Evolutionary conservation across 768 basidiomycete genomes (phyloP).

Genomic region (Wakefieldia striispora): DNA sequence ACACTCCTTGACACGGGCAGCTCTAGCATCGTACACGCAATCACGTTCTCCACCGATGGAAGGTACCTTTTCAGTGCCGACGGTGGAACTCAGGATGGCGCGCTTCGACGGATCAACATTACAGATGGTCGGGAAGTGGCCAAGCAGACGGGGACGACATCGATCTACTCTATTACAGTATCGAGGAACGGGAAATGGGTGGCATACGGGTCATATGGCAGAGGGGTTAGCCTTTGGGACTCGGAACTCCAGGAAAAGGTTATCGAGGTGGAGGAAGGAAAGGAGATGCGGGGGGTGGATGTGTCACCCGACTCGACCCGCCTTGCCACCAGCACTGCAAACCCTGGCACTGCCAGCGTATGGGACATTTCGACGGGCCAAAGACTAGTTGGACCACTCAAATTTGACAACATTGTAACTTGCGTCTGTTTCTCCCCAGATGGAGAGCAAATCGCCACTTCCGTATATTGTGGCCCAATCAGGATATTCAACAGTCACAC

Average conservation of each 20-base stretch:
- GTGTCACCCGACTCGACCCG: background rate
- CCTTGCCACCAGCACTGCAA: background rate
- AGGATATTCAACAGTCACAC: background rate
- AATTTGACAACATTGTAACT: background rate
- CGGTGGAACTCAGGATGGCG: too few relatives aligned
- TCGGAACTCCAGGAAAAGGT: background rate
- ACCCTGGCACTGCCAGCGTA: background rate
- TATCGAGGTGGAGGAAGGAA: background rate
- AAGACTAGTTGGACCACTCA: constrained; percentile 1
- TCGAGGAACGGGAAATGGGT: background rate
- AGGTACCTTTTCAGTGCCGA: too few relatives aligned
- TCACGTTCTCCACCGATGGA: too few relatives aligned
- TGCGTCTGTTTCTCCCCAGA: constrained; percentile 1
- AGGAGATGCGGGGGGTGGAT: too few relatives aligned
- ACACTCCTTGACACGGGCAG: too few relatives aligned
- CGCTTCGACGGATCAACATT: too few relatives aligned
- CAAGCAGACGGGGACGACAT: too few relatives aligned
- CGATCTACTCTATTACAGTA: too few relatives aligned
- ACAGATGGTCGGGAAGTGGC: too few relatives aligned
- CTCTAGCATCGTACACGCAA: too few relatives aligned
- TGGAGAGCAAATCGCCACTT: background rate
- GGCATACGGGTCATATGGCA: background rate
- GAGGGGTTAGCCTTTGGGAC: background rate
- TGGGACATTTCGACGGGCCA: background rate
- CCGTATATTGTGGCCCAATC: background rate